Percentiles rank a stretch among this genome's conserved stretches.
Evolutionary conservation across 257 asterid species (phyloP).

Genomic region (Haberlea rhodopensis): DNA sequence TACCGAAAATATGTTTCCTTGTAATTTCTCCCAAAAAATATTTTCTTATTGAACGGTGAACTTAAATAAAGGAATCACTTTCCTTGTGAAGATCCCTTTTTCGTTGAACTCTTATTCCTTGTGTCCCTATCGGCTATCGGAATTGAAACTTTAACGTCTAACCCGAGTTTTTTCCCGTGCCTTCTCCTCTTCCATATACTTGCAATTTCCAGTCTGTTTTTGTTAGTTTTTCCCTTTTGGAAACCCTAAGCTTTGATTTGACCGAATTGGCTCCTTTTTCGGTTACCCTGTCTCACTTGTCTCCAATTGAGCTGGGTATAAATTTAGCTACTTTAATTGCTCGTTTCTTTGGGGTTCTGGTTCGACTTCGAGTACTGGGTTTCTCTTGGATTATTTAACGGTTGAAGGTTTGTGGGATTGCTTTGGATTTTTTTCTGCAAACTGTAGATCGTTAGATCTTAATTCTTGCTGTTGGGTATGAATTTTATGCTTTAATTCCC

Average conservation of each 20-base stretch:
- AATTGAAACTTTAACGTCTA: too few relatives aligned
- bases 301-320: constrained; percentile 50
- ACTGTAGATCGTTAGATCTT: background rate
- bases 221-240: constrained; percentile 11
- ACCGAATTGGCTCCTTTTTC: constrained; percentile 22
- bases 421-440: background rate
- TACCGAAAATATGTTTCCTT: too few relatives aligned
- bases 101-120: too few relatives aligned
- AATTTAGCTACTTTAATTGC: constrained; percentile 16
- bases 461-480: constrained; percentile 11
- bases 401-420: constrained; percentile 16
- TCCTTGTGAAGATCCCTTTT: background rate
- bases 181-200: constrained; percentile 7
- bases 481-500: background rate
- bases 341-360: constrained; percentile 9
- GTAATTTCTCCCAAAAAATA: background rate
- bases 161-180: constrained; percentile 1
- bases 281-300: constrained; percentile 26
- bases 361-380: constrained; percentile 6
- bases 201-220: constrained; percentile 6
- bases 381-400: background rate
- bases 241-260: constrained; percentile 11
- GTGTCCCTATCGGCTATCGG: too few relatives aligned
- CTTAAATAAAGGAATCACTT: background rate
- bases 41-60: background rate